These are phyloP conservation scores for Casuarina cunninghamiana DNA, from an alignment of 306 rosid species.

Conservation along the genomic window DNA sequence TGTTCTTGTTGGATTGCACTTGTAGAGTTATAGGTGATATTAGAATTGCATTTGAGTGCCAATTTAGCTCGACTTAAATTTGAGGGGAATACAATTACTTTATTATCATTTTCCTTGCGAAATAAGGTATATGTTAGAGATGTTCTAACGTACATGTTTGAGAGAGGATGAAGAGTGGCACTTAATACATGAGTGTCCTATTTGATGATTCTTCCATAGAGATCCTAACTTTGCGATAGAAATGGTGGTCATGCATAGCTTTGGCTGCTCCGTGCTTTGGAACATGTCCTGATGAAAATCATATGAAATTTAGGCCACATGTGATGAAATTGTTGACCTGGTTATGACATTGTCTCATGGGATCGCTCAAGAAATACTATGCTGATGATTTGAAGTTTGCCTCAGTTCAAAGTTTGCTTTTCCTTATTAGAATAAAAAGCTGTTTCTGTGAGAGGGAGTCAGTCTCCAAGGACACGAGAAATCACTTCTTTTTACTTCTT, in stretches of 20 bases:
- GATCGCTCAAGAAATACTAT: not conserved
- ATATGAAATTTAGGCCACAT: not conserved
- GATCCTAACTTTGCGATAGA: not conserved
- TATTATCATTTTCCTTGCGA: not conserved
- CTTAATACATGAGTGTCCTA: not conserved
- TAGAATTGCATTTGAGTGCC: not conserved
- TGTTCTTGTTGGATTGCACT: not conserved
- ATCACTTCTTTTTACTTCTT: not conserved
- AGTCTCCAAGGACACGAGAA: not conserved
- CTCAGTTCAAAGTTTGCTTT: not conserved
- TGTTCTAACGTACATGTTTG: not conserved
- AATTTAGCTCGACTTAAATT: not conserved
- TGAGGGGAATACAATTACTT: not conserved
- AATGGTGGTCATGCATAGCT: not conserved
- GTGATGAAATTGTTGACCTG: not conserved
- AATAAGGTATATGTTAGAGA: not conserved
- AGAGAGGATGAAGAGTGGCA: not conserved
- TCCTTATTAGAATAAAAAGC: not conserved
- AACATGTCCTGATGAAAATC: not conserved
- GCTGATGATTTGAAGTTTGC: not conserved
- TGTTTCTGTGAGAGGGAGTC: not conserved
- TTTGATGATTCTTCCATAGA: not conserved
- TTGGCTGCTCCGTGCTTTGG: not conserved
- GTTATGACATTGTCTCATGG: not conserved
- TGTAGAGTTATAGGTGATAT: not conserved